Conservation (phyloP, 2,329 filamentous ascomycete genomes). For the Drechslerella stenobrocha region DNA sequence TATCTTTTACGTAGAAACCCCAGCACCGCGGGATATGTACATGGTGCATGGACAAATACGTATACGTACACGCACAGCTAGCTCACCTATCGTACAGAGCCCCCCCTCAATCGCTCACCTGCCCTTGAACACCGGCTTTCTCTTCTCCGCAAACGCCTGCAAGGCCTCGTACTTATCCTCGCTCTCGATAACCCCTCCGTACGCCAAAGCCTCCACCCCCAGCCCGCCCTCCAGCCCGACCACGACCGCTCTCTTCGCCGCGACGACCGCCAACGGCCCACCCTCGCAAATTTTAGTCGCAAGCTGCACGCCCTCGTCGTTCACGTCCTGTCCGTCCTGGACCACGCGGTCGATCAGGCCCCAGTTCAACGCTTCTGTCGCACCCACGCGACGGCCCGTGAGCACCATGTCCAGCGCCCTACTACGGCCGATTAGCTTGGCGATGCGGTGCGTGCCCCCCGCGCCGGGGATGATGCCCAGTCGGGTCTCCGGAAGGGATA, state of each 20-base stretch:
- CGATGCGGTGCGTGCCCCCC: slow-evolving; percentile 86
- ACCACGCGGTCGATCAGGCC: slow-evolving; percentile 89
- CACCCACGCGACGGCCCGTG: slow-evolving; percentile 82
- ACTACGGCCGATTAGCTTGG: slow-evolving; percentile 73
- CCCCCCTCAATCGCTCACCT: slow-evolving; percentile 49
- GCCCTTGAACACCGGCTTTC: slow-evolving; percentile 69
- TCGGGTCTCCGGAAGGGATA: slow-evolving; percentile 87
- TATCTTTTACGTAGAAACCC: not conserved
- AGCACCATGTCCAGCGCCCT: slow-evolving; percentile 88
- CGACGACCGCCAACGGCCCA: slow-evolving; percentile 78
- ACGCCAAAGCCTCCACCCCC: slow-evolving; percentile 80
- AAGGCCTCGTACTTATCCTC: slow-evolving; percentile 88
- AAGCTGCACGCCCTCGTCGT: slow-evolving; percentile 69
- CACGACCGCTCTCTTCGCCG: slow-evolving; percentile 76
- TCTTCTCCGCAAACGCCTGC: slow-evolving; percentile 77
- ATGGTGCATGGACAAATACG: not conserved
- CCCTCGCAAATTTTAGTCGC: slow-evolving; percentile 87
- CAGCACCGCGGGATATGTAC: not conserved
- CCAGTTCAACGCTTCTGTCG: slow-evolving; percentile 84
- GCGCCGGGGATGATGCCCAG: slow-evolving; percentile 94
- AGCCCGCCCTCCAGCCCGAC: slow-evolving; percentile 68
- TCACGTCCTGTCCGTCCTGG: slow-evolving; percentile 57
- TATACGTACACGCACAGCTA: not conserved
- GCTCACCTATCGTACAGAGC: slow-evolving; percentile 24
- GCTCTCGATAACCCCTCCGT: slow-evolving; percentile 77